A percentile compares a stretch with the other conserved stretches of the same genome.
Evolutionary conservation across 768 basidiomycete genomes (phyloP).

Genomic region (Tricholoma saponaceum): DNA sequence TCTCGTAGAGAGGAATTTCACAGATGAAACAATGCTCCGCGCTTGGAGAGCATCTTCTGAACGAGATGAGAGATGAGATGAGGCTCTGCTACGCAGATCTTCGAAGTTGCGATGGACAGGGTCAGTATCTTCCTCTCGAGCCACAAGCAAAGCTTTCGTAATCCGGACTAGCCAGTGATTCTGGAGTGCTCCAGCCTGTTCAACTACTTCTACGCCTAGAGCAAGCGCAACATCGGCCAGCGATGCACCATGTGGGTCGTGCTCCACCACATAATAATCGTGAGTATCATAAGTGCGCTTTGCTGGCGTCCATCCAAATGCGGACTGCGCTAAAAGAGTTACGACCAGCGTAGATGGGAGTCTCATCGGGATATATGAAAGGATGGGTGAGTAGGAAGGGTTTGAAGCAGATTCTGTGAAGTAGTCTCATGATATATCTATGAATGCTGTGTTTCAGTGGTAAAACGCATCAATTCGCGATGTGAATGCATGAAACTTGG

Average conservation of each 20-base stretch:
- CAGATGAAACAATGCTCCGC: conserved; percentile 46
- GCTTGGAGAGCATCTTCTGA: conserved; percentile 37
- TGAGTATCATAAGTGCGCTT: conserved; percentile 57
- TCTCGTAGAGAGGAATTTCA: conserved; percentile 49
- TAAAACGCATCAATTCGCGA: neutral
- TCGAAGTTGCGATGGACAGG: conserved; percentile 48
- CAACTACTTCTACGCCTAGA: conserved; percentile 82
- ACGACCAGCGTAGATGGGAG: conserved; percentile 27
- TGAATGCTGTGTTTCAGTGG: conserved; percentile 1
- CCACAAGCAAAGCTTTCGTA: conserved; percentile 31
- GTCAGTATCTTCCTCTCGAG: conserved; percentile 36
- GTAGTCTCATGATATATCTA: conserved; percentile 7
- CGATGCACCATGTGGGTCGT: conserved; percentile 51
- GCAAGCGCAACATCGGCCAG: conserved; percentile 53
- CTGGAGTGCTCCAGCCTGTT: conserved; percentile 78
- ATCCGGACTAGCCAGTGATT: conserved; percentile 82
- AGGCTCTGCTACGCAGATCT: conserved; percentile 34
- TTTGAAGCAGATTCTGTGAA: conserved; percentile 4
- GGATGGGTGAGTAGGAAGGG: neutral
- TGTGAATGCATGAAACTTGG: neutral
- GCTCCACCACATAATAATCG: conserved; percentile 81
- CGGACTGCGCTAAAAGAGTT: conserved; percentile 25
- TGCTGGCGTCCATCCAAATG: conserved; percentile 34
- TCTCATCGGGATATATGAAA: conserved; percentile 22
- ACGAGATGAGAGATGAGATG: conserved; percentile 31